A percentile compares a stretch with the other conserved stretches of the same genome.
Evolutionary conservation across 1,284 basidiomycete species (phyloP).

Genomic region (Cryptococcus sp.): DNA sequence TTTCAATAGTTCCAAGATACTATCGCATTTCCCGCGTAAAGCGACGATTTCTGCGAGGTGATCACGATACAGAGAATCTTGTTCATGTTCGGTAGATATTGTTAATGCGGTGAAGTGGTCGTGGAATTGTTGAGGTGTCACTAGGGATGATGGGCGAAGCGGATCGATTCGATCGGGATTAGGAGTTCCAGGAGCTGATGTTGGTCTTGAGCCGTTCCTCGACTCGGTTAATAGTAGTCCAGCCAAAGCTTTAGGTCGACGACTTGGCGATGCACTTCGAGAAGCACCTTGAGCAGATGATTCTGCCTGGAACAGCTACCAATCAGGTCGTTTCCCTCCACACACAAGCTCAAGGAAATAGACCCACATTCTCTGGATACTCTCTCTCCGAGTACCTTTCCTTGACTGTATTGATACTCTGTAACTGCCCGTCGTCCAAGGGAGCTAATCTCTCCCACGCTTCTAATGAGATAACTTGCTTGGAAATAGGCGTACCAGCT

Average conservation of each 20-base stretch:
- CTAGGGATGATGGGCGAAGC: conserved; percentile 55
- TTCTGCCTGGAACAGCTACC: conserved; percentile 21
- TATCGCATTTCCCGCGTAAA: conserved; percentile 70
- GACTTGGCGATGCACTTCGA: not conserved
- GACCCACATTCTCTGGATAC: conserved; percentile 66
- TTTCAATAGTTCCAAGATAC: conserved; percentile 63
- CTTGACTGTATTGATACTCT: conserved; percentile 64
- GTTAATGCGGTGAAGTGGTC: conserved; percentile 89
- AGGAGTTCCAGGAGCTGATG: conserved; percentile 12
- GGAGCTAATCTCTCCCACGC: conserved; percentile 84
- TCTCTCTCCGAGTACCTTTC: conserved; percentile 59
- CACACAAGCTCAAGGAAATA: too few species aligned
- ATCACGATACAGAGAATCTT: conserved; percentile 81
- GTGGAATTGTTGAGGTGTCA: conserved; percentile 87
- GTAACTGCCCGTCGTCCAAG: conserved; percentile 63
- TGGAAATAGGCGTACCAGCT: conserved; percentile 14
- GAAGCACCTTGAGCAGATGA: conserved; percentile 20
- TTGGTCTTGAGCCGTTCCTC: conserved; percentile 9
- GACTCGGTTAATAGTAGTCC: not conserved
- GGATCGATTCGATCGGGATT: conserved; percentile 27
- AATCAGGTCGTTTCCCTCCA: too few species aligned
- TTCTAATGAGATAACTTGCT: conserved; percentile 55
- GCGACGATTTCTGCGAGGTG: conserved; percentile 69
- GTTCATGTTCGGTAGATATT: conserved; percentile 78
- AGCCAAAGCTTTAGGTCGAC: conserved; percentile 50